These are phyloP conservation scores for Saccharomycopsis sp. DNA, from an alignment of 805 yeast genomes.

Conservation along the genomic window DNA sequence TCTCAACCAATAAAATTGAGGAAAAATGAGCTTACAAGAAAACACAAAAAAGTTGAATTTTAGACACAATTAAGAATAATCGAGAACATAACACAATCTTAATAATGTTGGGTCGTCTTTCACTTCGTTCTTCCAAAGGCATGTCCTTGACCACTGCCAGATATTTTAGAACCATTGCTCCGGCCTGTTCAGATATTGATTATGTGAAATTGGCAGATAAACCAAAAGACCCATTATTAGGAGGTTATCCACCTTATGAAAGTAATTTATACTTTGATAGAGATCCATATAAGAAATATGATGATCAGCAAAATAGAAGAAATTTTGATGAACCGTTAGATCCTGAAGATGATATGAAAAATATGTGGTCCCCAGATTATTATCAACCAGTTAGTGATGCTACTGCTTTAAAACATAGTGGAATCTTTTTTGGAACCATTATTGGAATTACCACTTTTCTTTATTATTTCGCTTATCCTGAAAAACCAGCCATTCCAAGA, in stretches of 20 bases:
- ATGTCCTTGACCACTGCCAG: too few species aligned
- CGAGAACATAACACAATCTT: too few species aligned
- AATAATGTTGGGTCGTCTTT: too few species aligned
- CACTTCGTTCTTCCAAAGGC: too few species aligned
- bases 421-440: slow-evolving; percentile 40
- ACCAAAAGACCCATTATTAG: slow-evolving; percentile 18
- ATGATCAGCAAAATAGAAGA: slow-evolving; percentile 74
- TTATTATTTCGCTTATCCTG: slow-evolving; percentile 47
- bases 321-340: slow-evolving; percentile 65
- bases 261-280: slow-evolving; percentile 51
- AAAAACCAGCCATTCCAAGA: slow-evolving; percentile 67
- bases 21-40: too few species aligned
- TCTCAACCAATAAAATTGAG: too few species aligned
- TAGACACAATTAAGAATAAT: too few species aligned
- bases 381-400: slow-evolving; percentile 47
- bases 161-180: too few species aligned
- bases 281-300: slow-evolving; percentile 65
- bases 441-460: slow-evolving; percentile 32
- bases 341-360: slow-evolving; percentile 62
- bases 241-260: slow-evolving; percentile 54
- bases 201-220: background rate
- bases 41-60: too few species aligned
- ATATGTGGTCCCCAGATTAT: slow-evolving; percentile 82
- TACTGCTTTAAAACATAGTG: slow-evolving; percentile 50
- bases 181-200: too few species aligned